Conservation (phyloP, 306 rosid species). For the Pyrus betulifolia region DNA sequence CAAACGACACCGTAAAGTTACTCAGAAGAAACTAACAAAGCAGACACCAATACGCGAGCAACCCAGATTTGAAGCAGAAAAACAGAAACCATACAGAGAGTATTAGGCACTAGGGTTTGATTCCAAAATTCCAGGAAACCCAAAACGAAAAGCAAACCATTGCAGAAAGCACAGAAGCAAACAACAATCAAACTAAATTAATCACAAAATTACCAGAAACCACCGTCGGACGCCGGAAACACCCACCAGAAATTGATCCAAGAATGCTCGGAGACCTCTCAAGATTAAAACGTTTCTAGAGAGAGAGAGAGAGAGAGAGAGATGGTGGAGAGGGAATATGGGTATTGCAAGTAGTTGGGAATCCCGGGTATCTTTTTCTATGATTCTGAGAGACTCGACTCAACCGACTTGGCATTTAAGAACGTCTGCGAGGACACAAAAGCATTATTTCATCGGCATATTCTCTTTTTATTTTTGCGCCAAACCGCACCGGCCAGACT, state of each 20-base stretch:
- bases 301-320: not conserved
- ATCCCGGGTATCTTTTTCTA: not conserved
- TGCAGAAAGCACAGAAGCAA: not conserved
- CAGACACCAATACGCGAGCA: not conserved
- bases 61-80: not conserved
- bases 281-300: not conserved
- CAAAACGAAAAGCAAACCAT: not conserved
- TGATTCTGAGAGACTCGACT: not conserved
- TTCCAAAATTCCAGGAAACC: not conserved
- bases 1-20: not conserved
- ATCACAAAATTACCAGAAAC: not conserved
- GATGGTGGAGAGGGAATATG: not conserved
- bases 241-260: conserved; percentile 2
- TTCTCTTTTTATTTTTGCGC: not conserved
- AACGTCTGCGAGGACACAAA: conserved; percentile 28
- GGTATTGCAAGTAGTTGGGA: not conserved
- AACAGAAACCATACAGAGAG: not conserved
- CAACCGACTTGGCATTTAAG: conserved; percentile 31
- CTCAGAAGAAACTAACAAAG: not conserved
- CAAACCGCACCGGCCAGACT: not conserved
- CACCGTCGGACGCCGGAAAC: not conserved
- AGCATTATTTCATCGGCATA: conserved; percentile 8
- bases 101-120: not conserved
- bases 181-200: not conserved
- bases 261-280: not conserved